Conservation (phyloP, 345 rosid species). For the Fremontodendron californicum region DNA sequence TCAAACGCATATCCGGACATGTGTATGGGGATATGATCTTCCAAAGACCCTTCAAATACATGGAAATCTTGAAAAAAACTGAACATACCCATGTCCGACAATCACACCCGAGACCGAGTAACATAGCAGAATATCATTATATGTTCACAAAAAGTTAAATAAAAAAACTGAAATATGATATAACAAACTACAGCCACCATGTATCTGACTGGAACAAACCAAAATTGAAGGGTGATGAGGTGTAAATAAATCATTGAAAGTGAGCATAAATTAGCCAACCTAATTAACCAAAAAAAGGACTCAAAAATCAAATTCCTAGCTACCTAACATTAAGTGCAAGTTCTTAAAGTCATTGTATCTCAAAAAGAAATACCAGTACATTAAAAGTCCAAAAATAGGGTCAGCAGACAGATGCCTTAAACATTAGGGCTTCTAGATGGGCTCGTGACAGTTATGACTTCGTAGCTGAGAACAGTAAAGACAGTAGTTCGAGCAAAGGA, state of each 20-base stretch:
- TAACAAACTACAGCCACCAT: not conserved
- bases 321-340: not conserved
- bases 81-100: no score
- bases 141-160: not conserved
- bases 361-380: not conserved
- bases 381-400: not conserved
- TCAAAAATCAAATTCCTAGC: not conserved
- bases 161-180: not conserved
- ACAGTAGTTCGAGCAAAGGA: not conserved
- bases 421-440: not conserved
- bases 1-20: no score
- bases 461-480: not conserved
- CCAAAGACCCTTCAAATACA: no score
- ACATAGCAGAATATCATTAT: not conserved
- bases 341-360: not conserved
- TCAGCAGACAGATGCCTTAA: not conserved
- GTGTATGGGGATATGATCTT: no score
- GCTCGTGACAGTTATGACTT: not conserved
- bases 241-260: not conserved
- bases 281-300: not conserved
- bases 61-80: no score
- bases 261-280: not conserved
- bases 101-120: no score
- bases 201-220: not conserved
- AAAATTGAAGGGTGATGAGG: not conserved